Evolutionary conservation across 116 monocot species (phyloP).

Genomic region (Papilionanthe hybrid): DNA sequence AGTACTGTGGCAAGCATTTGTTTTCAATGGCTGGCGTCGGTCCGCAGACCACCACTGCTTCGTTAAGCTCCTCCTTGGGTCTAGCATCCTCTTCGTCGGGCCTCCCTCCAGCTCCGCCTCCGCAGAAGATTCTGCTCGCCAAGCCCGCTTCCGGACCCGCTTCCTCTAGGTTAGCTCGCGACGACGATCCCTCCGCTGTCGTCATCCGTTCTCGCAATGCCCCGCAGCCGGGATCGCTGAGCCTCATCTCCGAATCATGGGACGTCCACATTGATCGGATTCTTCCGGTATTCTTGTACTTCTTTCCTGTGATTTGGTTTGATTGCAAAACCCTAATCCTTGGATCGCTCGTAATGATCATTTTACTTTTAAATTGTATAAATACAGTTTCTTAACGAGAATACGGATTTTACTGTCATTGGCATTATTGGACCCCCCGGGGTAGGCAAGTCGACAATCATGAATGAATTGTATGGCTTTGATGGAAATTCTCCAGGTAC

Average conservation of each 20-base stretch:
- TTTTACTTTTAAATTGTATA: background rate
- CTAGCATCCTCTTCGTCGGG: constrained; percentile 10
- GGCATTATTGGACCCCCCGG: constrained; percentile 81
- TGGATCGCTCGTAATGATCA: background rate
- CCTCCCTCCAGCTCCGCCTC: constrained; percentile 32
- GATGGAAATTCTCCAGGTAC: constrained; percentile 69
- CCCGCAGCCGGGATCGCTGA: constrained; percentile 51
- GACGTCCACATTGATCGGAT: constrained; percentile 62
- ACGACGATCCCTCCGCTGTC: constrained; percentile 26
- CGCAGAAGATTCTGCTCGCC: constrained; percentile 63
- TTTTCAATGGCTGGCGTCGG: background rate
- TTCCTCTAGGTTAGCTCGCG: constrained; percentile 14
- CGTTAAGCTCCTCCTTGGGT: background rate
- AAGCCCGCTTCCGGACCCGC: constrained; percentile 26
- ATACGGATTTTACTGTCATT: constrained; percentile 80
- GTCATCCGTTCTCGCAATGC: constrained; percentile 41
- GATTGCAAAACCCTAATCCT: background rate
- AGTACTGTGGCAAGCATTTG: no score
- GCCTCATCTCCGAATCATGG: constrained; percentile 64
- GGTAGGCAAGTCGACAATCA: constrained; percentile 80
- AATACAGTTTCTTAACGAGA: constrained; percentile 79
- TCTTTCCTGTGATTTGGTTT: background rate
- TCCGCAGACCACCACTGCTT: constrained; percentile 2
- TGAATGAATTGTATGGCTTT: constrained; percentile 91
- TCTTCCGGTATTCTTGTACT: constrained; percentile 38